Percentiles rank a stretch among this genome's conserved stretches.
Evolutionary conservation across 2,329 filamentous ascomycete species (phyloP).

Genomic region (Alternaria sp.): DNA sequence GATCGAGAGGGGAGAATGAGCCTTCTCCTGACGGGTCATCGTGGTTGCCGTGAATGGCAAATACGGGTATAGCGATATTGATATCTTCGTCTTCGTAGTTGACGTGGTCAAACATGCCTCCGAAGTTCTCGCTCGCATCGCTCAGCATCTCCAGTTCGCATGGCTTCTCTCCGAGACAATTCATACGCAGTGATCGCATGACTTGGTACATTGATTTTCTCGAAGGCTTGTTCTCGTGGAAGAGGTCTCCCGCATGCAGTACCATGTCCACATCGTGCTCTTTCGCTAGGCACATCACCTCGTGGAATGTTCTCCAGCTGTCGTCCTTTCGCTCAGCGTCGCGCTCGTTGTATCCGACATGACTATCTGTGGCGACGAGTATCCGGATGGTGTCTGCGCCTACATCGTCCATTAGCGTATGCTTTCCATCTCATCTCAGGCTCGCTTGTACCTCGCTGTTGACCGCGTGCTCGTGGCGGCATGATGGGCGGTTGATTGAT

Average conservation of each 20-base stretch:
- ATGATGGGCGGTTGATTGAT: slow-evolving; percentile 18
- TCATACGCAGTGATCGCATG: slow-evolving; percentile 90
- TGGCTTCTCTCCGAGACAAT: slow-evolving; percentile 93
- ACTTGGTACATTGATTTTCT: slow-evolving; percentile 96
- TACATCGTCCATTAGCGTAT: slow-evolving; percentile 30
- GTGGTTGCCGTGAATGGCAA: slow-evolving; percentile 98
- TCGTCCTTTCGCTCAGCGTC: slow-evolving; percentile 95
- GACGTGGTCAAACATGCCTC: slow-evolving; percentile 86
- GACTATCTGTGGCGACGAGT: slow-evolving; percentile 92
- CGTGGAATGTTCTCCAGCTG: slow-evolving; percentile 95
- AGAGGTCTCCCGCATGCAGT: slow-evolving; percentile 89
- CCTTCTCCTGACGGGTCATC: slow-evolving; percentile 98
- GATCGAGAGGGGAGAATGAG: slow-evolving; percentile 86
- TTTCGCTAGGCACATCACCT: slow-evolving; percentile 88
- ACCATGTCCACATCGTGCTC: slow-evolving; percentile 97
- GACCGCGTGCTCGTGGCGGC: slow-evolving; percentile 34
- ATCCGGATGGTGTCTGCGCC: slow-evolving; percentile 89
- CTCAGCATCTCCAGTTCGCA: slow-evolving; percentile 95
- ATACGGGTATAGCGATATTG: slow-evolving; percentile 95
- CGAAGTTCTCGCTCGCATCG: slow-evolving; percentile 89
- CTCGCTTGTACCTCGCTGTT: slow-evolving; percentile 36
- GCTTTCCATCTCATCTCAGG: neutral
- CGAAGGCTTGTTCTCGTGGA: slow-evolving; percentile 97
- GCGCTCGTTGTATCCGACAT: slow-evolving; percentile 95
- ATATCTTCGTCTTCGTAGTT: slow-evolving; percentile 99